Conservation (phyloP, 1,139 yeast species). For the Hansenula sp. region DNA sequence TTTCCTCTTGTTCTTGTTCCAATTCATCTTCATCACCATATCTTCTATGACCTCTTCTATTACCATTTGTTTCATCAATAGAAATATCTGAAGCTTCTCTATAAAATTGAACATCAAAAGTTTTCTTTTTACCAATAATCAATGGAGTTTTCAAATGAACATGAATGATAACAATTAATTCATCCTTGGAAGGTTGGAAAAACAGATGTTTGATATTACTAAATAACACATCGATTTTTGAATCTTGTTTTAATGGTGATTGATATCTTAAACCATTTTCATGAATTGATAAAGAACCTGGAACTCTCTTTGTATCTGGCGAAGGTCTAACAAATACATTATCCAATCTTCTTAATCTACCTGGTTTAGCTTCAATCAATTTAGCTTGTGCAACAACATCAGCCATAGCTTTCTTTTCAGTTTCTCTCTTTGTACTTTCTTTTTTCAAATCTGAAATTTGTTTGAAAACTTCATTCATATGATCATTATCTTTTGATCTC, state of each 20-base stretch:
- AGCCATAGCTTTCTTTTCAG: conserved; percentile 86
- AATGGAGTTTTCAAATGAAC: conserved; percentile 90
- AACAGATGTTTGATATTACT: conserved; percentile 89
- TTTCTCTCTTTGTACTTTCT: conserved; percentile 85
- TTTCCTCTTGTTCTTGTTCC: conserved; percentile 98
- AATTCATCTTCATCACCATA: conserved; percentile 98
- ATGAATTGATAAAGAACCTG: conserved; percentile 88
- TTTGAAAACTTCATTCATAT: conserved; percentile 87
- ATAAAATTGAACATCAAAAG: conserved; percentile 92
- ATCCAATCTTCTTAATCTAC: conserved; percentile 81
- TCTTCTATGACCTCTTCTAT: conserved; percentile 74
- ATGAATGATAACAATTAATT: conserved; percentile 86
- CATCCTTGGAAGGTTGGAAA: conserved; percentile 96
- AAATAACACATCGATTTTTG: conserved; percentile 81
- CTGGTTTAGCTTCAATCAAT: conserved; percentile 72
- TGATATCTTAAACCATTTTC: conserved; percentile 95
- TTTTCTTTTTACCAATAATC: conserved; percentile 93
- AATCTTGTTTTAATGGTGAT: conserved; percentile 76
- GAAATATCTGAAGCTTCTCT: conserved; percentile 96
- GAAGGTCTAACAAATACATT: conserved; percentile 91
- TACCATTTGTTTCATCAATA: conserved; percentile 95
- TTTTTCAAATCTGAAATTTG: conserved; percentile 91
- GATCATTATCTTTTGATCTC: conserved; percentile 85
- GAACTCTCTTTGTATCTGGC: conserved; percentile 92
- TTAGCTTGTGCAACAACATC: conserved; percentile 94